phyloP scores from a whole-genome alignment of 2,329 filamentous ascomycete genomes.

The Pseudocercospora musae region DNA sequence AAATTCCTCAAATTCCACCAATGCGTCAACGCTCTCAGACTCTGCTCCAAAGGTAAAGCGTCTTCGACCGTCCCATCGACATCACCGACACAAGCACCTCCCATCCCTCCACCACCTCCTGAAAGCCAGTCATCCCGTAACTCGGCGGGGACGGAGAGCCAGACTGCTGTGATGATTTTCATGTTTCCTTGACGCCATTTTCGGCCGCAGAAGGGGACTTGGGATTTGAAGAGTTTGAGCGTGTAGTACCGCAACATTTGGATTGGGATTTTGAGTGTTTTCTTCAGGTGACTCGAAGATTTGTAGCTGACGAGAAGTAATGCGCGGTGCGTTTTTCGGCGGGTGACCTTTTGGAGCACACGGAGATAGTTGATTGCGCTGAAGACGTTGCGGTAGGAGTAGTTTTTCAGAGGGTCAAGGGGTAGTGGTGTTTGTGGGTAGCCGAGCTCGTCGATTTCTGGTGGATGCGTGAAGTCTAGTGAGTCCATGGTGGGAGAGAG shows the following conservation, averaged over 20 bases:
- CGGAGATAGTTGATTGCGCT: constrained; percentile 92
- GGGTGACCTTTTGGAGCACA: constrained; percentile 96
- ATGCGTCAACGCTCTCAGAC: constrained; percentile 81
- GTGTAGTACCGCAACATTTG: constrained; percentile 86
- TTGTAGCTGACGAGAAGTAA: constrained; percentile 94
- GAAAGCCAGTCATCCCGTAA: constrained; percentile 92
- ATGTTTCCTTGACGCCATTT: constrained; percentile 99
- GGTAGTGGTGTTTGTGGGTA: constrained; percentile 71
- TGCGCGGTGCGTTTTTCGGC: constrained; percentile 91
- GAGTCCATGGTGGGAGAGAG: constrained; percentile 36
- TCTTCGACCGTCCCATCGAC: constrained; percentile 93
- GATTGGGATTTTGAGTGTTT: constrained; percentile 86
- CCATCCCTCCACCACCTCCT: constrained; percentile 56
- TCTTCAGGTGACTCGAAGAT: constrained; percentile 85
- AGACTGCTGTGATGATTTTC: constrained; percentile 96
- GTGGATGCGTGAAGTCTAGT: constrained; percentile 37
- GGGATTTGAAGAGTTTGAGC: constrained; percentile 96
- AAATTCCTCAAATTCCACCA: constrained; percentile 89
- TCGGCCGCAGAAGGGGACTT: constrained; percentile 94
- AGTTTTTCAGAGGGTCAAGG: constrained; percentile 75
- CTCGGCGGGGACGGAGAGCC: constrained; percentile 88
- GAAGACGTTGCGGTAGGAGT: constrained; percentile 93
- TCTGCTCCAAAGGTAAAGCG: constrained; percentile 86
- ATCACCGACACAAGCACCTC: constrained; percentile 50
- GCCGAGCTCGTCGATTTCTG: constrained; percentile 80